Base-by-base conservation (phyloP, 2,329 filamentous ascomycete genomes). In the Colletotrichum shisoi region DNA sequence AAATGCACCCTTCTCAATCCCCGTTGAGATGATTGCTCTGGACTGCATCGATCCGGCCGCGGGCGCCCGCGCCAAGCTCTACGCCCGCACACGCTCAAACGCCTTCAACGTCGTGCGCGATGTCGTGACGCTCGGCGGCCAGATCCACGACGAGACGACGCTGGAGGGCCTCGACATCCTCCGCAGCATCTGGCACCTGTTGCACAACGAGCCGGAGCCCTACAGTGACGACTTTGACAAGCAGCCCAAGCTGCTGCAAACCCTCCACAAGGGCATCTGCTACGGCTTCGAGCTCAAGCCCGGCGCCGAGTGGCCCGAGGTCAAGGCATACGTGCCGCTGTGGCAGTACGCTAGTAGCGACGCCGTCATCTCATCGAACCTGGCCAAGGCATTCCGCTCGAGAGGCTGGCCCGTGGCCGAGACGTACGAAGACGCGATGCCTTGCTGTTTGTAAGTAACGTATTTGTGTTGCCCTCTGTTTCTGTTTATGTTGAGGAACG, bases 241-340 rank as follows among this genome's bases (percentile, higher is more conserved):
- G 45, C 15, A 61, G 24, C 63, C 69, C 13, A 67, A 57, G 58
- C 3, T 66, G 37, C 24, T 40, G 31, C 42, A 64, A n/a, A 69
- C 63, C 11, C 53, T 63, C 12, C 63, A 69, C 63, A 71, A 70
- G 59, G 72, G 72, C 42, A 63, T 71, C 8, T 72, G 72, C 59
- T 72, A 73, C 60, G 73, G 73, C 54, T 74, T 71, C 69, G 73
- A 74, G 59, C 63, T 74, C 13, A 68, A 69, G 62, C 71, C 72
- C 9, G 70, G 72, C 1, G 62, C 71, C 11, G 60, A 53, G 11
- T 66, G 69, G 17, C 73, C 73, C 24, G 70, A 71, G 17, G 72
- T 72, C 21, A 74, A 73, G 68, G 63, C 71, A 4, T 74, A 74
- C 62, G 71, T 74, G 0, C 73, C 73, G n/a, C 37, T 73, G 39